phyloP scores from a whole-genome alignment of 805 yeast species.

The Kuraishia cidri region DNA sequence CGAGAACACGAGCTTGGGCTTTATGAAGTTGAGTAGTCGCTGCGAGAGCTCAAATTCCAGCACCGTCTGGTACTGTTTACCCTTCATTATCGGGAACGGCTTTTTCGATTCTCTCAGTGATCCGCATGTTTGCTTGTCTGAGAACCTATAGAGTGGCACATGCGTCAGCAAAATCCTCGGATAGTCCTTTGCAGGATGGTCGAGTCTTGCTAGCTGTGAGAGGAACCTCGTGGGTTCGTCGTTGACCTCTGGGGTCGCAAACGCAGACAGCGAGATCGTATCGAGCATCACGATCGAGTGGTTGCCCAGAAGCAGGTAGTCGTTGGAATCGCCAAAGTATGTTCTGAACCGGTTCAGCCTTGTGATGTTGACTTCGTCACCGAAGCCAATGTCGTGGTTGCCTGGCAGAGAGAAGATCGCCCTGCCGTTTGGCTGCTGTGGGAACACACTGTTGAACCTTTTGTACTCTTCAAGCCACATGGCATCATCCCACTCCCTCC shows the following conservation, averaged over 20 bases:
- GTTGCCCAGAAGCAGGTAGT: slow-evolving; percentile 45
- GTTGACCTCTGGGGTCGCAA: slow-evolving; percentile 31
- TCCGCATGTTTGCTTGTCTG: slow-evolving; percentile 61
- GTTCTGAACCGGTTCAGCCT: slow-evolving; percentile 57
- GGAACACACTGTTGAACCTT: slow-evolving; percentile 64
- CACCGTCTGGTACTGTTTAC: slow-evolving; percentile 89
- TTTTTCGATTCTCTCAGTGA: slow-evolving; percentile 60
- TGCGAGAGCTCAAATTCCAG: slow-evolving; percentile 52
- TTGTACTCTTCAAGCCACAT: slow-evolving; percentile 62
- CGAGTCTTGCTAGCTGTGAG: slow-evolving; percentile 19
- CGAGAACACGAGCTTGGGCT: slow-evolving; percentile 67
- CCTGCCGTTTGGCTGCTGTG: slow-evolving; percentile 34
- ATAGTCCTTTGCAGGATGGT: slow-evolving; percentile 14
- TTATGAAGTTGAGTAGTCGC: slow-evolving; percentile 44
- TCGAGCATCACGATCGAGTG: slow-evolving; percentile 76
- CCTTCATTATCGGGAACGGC: slow-evolving; percentile 60
- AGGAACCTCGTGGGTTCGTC: slow-evolving; percentile 45
- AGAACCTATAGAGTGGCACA: slow-evolving; percentile 77
- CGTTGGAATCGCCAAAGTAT: slow-evolving; percentile 66
- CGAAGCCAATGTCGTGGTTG: slow-evolving; percentile 96
- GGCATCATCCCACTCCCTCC: slow-evolving; percentile 69
- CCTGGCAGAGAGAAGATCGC: slow-evolving; percentile 55
- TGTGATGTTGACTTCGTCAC: slow-evolving; percentile 51
- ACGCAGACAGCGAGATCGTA: slow-evolving; percentile 72
- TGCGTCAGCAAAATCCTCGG: slow-evolving; percentile 76